Base-by-base conservation (phyloP, 768 basidiomycete genomes). In the Phylloporus arenicola region DNA sequence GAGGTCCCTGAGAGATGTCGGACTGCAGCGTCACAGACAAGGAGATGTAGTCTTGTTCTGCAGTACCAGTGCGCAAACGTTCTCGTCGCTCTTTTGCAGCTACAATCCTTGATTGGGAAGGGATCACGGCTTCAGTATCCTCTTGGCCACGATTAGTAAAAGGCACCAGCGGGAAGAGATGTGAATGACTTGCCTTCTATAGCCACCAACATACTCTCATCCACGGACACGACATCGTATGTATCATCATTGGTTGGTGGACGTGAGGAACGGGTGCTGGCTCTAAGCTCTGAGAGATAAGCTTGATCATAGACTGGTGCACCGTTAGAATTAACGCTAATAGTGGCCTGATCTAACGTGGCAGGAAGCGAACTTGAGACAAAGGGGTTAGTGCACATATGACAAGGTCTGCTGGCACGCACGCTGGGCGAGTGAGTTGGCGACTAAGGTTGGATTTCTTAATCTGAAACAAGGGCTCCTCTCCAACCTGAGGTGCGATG, bases 401-500 rank as follows among this genome's bases (percentile, higher is more conserved):
- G n/a, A 42, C 12, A 11, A 5, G n/a, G 30, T 19, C 20, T 29
- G 34, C 24, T 51, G 40, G 11, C 19, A 63, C 68, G 47, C 48
- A 82, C 79, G 78, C 70, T 45, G 82, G 73, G 64, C 77, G 77
- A 42, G 79, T 61, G 54, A 88, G 61, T 57, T 85, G 87, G 53
- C 73, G 72, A 59, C 88, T 91, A 39, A 92, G 71, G 47, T 66
- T 84, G 2, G 87, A 89, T 68, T 89, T 92, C 65, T 90, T 92
- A 16, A 92, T 71, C 71, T 86, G 75, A 64, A 92, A 91, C 0
- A 76, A 72, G 51, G 88, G 83, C 8, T 75, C 80, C 34, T 75
- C 77, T 11, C 72, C 76, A 58, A 78, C 77, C 82, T 88, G 40
- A 46, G 24, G 38, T 38, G 8, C 41, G 34, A 67, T 75, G 57